These are phyloP conservation scores for Ceratocystis cacaofunesta DNA, from an alignment of 2,329 filamentous ascomycete genomes.

Conservation along the genomic window DNA sequence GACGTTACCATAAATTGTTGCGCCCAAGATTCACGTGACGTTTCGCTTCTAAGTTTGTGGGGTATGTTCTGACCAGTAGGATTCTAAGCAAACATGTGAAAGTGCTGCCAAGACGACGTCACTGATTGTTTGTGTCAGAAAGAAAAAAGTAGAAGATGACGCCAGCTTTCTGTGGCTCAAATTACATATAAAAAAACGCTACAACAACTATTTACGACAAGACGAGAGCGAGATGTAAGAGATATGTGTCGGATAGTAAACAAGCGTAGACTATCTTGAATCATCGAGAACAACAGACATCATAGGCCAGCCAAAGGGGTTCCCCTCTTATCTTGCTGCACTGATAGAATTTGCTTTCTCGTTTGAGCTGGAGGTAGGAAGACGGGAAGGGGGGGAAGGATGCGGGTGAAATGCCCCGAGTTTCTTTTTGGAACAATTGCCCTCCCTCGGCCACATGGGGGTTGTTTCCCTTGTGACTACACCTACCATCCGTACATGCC, in stretches of 20 bases:
- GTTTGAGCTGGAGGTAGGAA: background rate
- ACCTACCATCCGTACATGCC: background rate
- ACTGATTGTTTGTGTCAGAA: background rate
- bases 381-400: background rate
- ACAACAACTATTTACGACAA: too few relatives aligned
- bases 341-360: background rate
- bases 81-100: background rate
- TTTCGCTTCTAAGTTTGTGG: background rate
- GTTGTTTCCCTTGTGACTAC: conserved; percentile 2
- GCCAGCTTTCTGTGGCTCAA: too few relatives aligned
- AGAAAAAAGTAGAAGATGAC: too few relatives aligned
- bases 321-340: background rate
- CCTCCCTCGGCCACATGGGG: conserved; percentile 3
- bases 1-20: background rate
- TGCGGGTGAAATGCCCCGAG: background rate
- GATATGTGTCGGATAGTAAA: too few relatives aligned
- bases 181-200: too few relatives aligned
- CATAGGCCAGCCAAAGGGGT: background rate
- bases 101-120: background rate
- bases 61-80: background rate
- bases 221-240: too few relatives aligned
- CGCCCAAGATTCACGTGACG: background rate
- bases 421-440: background rate
- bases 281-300: too few relatives aligned
- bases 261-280: too few relatives aligned